A percentile compares a stretch with the other conserved stretches of the same genome.
Evolutionary conservation across 2,329 filamentous ascomycete genomes (phyloP).

Genomic region (Mycosphaerella arachidis): DNA sequence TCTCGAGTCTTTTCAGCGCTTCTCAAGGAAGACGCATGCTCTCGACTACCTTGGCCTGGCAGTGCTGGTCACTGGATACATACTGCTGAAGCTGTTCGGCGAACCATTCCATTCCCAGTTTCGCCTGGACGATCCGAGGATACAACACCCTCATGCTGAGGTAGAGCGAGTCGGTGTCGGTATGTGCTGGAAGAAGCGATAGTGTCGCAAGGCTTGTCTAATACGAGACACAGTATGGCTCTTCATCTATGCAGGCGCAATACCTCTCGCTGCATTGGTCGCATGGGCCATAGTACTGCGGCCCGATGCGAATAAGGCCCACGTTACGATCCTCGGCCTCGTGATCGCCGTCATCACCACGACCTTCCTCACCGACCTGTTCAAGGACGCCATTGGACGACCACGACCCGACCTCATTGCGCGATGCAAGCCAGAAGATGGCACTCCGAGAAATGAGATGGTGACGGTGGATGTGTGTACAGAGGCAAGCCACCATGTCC

Average conservation of each 20-base stretch:
- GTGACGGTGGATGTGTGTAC: constrained; percentile 68
- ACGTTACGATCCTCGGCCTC: constrained; percentile 79
- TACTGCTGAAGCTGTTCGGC: constrained; percentile 59
- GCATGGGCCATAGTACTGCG: constrained; percentile 60
- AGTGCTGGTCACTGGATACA: constrained; percentile 63
- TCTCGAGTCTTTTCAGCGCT: constrained; percentile 20
- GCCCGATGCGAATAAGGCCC: constrained; percentile 70
- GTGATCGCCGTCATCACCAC: constrained; percentile 69
- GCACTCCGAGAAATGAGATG: constrained; percentile 52
- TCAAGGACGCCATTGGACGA: constrained; percentile 83
- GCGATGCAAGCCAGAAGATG: constrained; percentile 69
- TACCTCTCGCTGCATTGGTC: constrained; percentile 65
- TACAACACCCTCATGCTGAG: constrained; percentile 81
- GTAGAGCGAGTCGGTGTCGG: constrained; percentile 76
- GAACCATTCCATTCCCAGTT: constrained; percentile 95
- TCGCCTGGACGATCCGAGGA: constrained; percentile 74
- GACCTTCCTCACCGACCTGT: constrained; percentile 76
- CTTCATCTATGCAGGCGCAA: constrained; percentile 69
- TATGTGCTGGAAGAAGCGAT: constrained; percentile 40
- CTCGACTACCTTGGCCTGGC: constrained; percentile 80
- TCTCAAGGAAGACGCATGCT: constrained; percentile 68
- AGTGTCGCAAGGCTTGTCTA: not conserved
- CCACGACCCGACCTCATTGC: constrained; percentile 82
- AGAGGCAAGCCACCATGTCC: constrained; percentile 59
- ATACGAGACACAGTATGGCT: constrained; percentile 54